Evolutionary conservation across 768 basidiomycete species (phyloP).

Genomic region (Calvatia gigantea): DNA sequence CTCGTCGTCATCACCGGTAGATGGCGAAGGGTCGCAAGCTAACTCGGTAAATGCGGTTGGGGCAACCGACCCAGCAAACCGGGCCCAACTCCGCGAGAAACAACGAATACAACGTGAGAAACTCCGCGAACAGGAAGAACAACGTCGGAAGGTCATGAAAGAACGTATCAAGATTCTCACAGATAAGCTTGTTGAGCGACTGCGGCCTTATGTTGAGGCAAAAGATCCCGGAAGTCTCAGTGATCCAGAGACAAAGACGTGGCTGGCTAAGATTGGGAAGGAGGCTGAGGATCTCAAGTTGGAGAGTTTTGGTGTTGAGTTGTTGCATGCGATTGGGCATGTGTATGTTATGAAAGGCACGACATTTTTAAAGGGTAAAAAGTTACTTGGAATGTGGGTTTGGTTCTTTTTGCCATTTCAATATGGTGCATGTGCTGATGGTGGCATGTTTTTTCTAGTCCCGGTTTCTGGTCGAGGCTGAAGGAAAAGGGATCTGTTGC

Average conservation of each 20-base stretch:
- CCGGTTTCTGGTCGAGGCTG: conserved; percentile 88
- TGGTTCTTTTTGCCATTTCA: conserved; percentile 5
- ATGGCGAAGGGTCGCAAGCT: conserved; percentile 7
- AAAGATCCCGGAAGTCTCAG: conserved; percentile 74
- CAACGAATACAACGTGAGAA: conserved; percentile 75
- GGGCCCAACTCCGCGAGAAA: conserved; percentile 35
- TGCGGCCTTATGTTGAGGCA: conserved; percentile 91
- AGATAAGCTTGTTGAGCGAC: conserved; percentile 75
- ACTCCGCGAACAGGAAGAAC: conserved; percentile 76
- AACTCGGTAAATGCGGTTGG: too few relatives aligned
- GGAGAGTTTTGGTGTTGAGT: conserved; percentile 97
- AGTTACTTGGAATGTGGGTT: conserved; percentile 84
- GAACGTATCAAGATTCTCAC: conserved; percentile 73
- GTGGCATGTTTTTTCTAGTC: conserved; percentile 36
- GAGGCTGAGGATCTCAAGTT: conserved; percentile 96
- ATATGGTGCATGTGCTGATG: conserved; percentile 4
- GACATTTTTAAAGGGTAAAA: conserved; percentile 86
- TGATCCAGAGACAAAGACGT: conserved; percentile 80
- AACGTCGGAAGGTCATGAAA: conserved; percentile 76
- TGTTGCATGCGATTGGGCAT: conserved; percentile 85
- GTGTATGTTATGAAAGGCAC: conserved; percentile 94
- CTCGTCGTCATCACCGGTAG: conserved; percentile 8
- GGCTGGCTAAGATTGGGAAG: conserved; percentile 68
- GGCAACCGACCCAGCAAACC: conserved; percentile 15
- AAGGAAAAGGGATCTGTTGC: conserved; percentile 93